Conservation (phyloP, 345 rosid genomes). For the Noccaea bulbosa region DNA sequence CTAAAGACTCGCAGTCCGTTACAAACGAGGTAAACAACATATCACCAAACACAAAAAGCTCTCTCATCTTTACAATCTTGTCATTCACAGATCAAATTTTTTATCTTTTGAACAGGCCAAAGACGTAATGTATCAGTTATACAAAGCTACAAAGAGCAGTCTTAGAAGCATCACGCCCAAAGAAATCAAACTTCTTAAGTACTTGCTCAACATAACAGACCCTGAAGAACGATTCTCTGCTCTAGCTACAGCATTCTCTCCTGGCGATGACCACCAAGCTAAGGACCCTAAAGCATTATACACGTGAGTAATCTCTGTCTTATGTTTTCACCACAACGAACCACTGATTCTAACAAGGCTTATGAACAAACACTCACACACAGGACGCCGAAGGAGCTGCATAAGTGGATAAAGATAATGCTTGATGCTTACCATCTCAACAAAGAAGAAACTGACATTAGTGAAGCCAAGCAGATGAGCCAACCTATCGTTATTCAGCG, state of each 20-base stretch:
- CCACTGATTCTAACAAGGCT: conserved; percentile 2
- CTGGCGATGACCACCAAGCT: conserved; percentile 70
- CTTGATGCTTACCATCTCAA: conserved; percentile 83
- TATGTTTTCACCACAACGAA: background rate
- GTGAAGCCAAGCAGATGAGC: conserved; percentile 79
- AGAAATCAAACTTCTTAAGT: conserved; percentile 82
- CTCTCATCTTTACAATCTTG: conserved; percentile 1
- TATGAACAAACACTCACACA: conserved; percentile 22
- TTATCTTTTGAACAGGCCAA: conserved; percentile 56
- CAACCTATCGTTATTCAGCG: conserved; percentile 92
- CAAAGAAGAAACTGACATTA: conserved; percentile 79
- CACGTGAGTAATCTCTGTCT: conserved; percentile 58
- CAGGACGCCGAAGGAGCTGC: conserved; percentile 93
- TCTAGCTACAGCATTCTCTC: conserved; percentile 84
- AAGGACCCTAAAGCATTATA: conserved; percentile 73
- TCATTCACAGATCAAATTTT: background rate
- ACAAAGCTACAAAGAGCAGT: conserved; percentile 83
- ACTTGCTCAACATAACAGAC: conserved; percentile 83
- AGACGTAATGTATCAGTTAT: conserved; percentile 78
- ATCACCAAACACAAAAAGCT: background rate
- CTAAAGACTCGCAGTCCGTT: conserved; percentile 82
- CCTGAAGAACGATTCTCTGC: conserved; percentile 97
- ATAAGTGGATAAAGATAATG: conserved; percentile 89
- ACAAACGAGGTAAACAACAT: conserved; percentile 62
- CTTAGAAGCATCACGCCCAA: conserved; percentile 88